Percentiles rank a stretch among this genome's conserved stretches.
phyloP scores from a whole-genome alignment of 495 filamentous ascomycete species.

The Lepraria neglecta region DNA sequence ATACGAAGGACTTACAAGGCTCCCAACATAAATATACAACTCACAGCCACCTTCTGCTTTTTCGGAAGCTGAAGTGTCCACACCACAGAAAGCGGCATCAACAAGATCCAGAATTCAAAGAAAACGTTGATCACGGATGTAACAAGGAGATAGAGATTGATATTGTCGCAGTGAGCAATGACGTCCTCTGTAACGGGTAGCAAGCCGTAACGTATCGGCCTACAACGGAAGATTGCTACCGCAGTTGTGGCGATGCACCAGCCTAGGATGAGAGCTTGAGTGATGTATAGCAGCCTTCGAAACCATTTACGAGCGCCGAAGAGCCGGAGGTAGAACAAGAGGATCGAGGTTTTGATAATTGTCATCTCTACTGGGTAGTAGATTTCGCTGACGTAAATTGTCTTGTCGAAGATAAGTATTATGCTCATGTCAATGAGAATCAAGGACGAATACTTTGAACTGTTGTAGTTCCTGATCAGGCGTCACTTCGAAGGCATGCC shows the following conservation, averaged over 20 bases:
- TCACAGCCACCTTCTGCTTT: constrained; percentile 5
- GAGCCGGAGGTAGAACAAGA: constrained; percentile 14
- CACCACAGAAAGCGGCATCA: constrained; percentile 8
- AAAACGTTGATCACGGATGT: constrained; percentile 12
- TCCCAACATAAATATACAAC: constrained; percentile 7
- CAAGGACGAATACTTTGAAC: neutral
- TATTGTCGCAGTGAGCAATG: constrained; percentile 1
- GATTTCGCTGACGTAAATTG: neutral
- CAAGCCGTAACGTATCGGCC: constrained; percentile 2
- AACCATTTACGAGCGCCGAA: constrained; percentile 11
- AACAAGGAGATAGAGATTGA: neutral
- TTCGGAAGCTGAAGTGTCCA: constrained; percentile 11
- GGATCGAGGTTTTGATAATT: constrained; percentile 8
- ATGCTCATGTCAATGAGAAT: neutral
- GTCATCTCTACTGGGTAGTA: constrained; percentile 4
- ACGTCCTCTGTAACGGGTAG: neutral
- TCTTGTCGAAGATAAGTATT: constrained; percentile 2
- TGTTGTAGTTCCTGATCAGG: neutral
- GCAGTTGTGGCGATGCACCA: constrained; percentile 6
- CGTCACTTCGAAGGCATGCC: neutral
- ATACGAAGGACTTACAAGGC: neutral
- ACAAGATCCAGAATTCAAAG: constrained; percentile 11
- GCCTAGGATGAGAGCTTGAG: constrained; percentile 2
- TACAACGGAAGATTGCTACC: constrained; percentile 13
- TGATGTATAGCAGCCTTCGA: constrained; percentile 4